Percentiles rank a stretch among this genome's conserved stretches.
phyloP scores from a whole-genome alignment of 2,329 filamentous ascomycete genomes.

The Penicillium sp. region DNA sequence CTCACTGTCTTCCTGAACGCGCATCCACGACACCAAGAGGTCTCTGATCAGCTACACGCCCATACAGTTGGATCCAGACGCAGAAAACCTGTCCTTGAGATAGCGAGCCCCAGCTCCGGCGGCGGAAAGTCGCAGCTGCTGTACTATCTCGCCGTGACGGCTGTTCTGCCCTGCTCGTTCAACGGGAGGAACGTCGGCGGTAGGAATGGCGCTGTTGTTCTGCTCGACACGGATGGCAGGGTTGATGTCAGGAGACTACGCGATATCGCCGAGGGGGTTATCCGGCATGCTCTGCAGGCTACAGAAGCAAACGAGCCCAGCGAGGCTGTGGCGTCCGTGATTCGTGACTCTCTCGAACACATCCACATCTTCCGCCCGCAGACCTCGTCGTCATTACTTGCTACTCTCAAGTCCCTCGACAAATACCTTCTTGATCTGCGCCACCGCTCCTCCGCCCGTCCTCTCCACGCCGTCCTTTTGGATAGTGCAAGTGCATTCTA shows the following conservation, averaged over 20 bases:
- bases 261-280: conserved; percentile 25
- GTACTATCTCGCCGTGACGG: conserved; percentile 51
- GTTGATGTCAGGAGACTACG: conserved; percentile 51
- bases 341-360: conserved; percentile 47
- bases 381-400: conserved; percentile 48
- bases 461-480: conserved; percentile 50
- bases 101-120: conserved; percentile 49
- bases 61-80: too few relatives aligned
- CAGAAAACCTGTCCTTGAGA: conserved; percentile 45
- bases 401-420: conserved; percentile 46
- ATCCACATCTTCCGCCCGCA: conserved; percentile 57
- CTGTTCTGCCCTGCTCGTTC: conserved; percentile 46
- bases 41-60: too few relatives aligned
- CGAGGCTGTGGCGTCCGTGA: conserved; percentile 20
- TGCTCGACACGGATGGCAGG: conserved; percentile 54
- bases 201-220: conserved; percentile 48
- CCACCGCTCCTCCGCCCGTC: conserved; percentile 46
- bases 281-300: conserved; percentile 17
- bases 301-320: too few relatives aligned
- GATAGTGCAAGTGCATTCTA: conserved; percentile 55
- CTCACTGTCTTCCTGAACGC: conserved; percentile 32
- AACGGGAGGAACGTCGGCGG: conserved; percentile 38
- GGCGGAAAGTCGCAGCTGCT: conserved; percentile 58
- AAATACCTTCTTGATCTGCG: conserved; percentile 46
- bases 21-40: conserved; percentile 7